These are phyloP conservation scores for Emericellopsis atlantica DNA, from an alignment of 2,329 filamentous ascomycete genomes.

Conservation along the genomic window DNA sequence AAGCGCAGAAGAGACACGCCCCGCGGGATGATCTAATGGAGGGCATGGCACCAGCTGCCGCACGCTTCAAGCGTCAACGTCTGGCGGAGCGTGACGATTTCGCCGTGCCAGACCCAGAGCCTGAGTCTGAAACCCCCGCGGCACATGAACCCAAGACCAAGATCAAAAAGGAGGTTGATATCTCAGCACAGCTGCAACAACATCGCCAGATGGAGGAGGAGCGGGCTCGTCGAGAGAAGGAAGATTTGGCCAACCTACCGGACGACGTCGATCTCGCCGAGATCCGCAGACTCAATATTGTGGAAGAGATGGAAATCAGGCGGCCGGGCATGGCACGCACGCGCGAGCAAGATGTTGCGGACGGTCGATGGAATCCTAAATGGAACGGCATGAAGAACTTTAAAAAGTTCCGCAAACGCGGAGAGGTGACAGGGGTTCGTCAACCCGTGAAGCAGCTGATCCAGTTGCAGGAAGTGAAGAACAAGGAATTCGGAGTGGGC, in stretches of 20 bases:
- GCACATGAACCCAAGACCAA: constrained; percentile 22
- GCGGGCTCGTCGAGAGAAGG: constrained; percentile 38
- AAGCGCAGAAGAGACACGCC: constrained; percentile 31
- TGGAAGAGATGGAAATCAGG: constrained; percentile 61
- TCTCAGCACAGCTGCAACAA: constrained; percentile 53
- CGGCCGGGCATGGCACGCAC: constrained; percentile 7
- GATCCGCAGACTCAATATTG: constrained; percentile 60
- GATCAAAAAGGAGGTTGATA: constrained; percentile 48
- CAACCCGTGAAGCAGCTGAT: constrained; percentile 47
- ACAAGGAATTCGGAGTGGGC: constrained; percentile 60
- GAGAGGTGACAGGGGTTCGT: constrained; percentile 27
- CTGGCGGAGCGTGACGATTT: constrained; percentile 44
- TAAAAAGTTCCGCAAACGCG: constrained; percentile 66
- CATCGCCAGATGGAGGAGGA: constrained; percentile 55
- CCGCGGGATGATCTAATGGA: constrained; percentile 49
- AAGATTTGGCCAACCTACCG: constrained; percentile 35
- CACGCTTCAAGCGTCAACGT: constrained; percentile 67
- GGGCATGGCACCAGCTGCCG: constrained; percentile 61
- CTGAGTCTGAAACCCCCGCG: constrained; percentile 9
- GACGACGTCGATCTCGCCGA: constrained; percentile 60
- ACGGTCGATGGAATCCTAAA: constrained; percentile 63
- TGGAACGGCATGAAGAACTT: constrained; percentile 98
- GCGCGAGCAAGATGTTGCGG: constrained; percentile 35
- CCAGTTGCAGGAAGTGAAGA: constrained; percentile 55
- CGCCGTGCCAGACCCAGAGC: constrained; percentile 12